Conservation (phyloP, 1,284 basidiomycete species). For the Rhodotorula mucilaginosa region DNA sequence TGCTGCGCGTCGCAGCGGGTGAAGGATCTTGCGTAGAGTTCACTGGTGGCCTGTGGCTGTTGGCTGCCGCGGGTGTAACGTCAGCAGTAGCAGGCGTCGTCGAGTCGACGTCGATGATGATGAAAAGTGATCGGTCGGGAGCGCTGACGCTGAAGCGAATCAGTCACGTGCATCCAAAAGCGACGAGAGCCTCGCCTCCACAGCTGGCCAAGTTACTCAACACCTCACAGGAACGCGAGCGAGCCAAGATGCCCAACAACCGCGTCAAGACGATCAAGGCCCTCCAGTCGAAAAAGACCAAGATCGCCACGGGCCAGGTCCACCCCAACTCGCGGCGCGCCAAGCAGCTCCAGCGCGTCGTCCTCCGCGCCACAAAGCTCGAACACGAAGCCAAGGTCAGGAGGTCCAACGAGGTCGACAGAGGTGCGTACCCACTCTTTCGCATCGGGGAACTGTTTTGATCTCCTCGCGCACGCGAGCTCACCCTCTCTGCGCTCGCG, state of each 20-base stretch:
- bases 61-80: too few relatives aligned
- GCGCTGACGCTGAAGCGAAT: too few relatives aligned
- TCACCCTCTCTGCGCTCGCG: neutral
- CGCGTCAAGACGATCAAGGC: constrained; percentile 36
- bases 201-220: too few relatives aligned
- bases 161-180: too few relatives aligned
- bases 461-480: neutral
- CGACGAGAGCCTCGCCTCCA: too few relatives aligned
- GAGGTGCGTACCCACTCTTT: constrained; percentile 1
- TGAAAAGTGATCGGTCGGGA: too few relatives aligned
- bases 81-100: too few relatives aligned
- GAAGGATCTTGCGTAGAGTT: too few relatives aligned
- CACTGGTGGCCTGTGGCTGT: too few relatives aligned
- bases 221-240: too few relatives aligned
- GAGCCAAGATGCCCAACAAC: constrained; percentile 26
- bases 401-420: constrained; percentile 25
- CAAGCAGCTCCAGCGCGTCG: constrained; percentile 41
- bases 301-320: constrained; percentile 18
- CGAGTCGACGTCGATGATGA: too few relatives aligned
- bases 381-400: constrained; percentile 29
- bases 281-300: constrained; percentile 37
- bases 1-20: too few relatives aligned
- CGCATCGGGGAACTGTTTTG: neutral
- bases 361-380: constrained; percentile 35
- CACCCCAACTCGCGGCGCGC: constrained; percentile 42